Evolutionary conservation across 768 basidiomycete genomes (phyloP).

Genomic region (Astraeus odoratus): DNA sequence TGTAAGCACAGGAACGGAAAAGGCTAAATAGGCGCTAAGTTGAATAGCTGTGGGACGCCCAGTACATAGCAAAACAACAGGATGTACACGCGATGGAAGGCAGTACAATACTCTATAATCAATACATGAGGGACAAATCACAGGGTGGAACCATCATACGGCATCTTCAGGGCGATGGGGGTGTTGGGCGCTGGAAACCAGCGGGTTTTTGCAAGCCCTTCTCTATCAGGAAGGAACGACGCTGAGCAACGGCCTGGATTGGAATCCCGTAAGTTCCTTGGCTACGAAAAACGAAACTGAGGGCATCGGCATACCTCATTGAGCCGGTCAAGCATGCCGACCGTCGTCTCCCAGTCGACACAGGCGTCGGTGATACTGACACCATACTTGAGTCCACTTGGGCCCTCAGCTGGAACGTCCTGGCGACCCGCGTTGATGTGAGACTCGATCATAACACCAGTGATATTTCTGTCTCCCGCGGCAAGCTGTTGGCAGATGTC

Average conservation of each 20-base stretch:
- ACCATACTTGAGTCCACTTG: conserved; percentile 62
- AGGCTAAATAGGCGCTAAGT: too few relatives aligned
- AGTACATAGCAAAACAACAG: too few relatives aligned
- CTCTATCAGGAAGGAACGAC: conserved; percentile 20
- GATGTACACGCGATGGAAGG: too few relatives aligned
- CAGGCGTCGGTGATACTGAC: conserved; percentile 92
- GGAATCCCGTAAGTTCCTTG: neutral
- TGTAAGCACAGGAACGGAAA: too few relatives aligned
- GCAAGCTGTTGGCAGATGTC: conserved; percentile 68
- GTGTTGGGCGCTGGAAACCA: conserved; percentile 17
- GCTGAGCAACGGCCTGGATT: conserved; percentile 21
- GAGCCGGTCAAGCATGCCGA: conserved; percentile 65
- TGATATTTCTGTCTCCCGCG: conserved; percentile 63
- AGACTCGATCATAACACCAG: conserved; percentile 96
- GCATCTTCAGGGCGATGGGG: conserved; percentile 11
- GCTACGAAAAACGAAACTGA: too few relatives aligned
- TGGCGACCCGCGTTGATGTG: conserved; percentile 90
- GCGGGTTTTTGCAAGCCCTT: conserved; percentile 20
- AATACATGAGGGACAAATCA: too few relatives aligned
- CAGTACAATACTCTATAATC: too few relatives aligned
- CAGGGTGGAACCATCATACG: too few relatives aligned
- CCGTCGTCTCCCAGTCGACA: conserved; percentile 77
- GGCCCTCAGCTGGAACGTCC: conserved; percentile 74
- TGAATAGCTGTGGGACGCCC: too few relatives aligned
- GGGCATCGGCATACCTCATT: conserved; percentile 39